Conservation (phyloP, 306 rosid genomes). For the Medicago arabica region DNA sequence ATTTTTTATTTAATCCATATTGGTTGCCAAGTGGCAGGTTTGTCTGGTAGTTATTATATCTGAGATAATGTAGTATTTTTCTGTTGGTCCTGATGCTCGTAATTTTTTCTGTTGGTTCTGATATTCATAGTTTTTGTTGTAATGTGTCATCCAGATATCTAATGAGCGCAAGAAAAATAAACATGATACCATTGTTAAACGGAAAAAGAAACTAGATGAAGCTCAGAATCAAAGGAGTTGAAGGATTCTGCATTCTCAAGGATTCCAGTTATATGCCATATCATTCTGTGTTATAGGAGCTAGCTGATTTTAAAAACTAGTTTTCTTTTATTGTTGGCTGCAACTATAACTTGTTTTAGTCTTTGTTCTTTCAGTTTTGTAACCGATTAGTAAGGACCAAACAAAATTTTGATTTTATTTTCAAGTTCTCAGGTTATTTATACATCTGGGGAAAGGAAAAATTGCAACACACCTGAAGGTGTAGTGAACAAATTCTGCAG, state of each 20-base stretch:
- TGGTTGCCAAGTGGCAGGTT: no score
- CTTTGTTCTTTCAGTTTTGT: slow-evolving; percentile 19
- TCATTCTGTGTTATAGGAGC: not conserved
- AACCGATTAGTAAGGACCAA: not conserved
- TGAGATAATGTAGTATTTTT: no score
- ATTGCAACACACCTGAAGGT: not conserved
- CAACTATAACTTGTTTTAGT: slow-evolving; percentile 9
- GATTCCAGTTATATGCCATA: not conserved
- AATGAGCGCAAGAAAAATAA: slow-evolving; percentile 61
- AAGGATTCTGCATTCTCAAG: slow-evolving; percentile 21
- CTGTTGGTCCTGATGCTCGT: no score
- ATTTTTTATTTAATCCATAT: no score
- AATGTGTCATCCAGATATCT: slow-evolving; percentile 57
- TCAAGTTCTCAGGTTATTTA: not conserved
- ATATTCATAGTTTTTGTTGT: not conserved
- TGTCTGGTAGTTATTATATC: no score
- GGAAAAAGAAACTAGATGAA: slow-evolving; percentile 71
- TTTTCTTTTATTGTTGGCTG: slow-evolving; percentile 12
- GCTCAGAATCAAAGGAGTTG: slow-evolving; percentile 46
- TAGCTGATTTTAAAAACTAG: slow-evolving; percentile 26
- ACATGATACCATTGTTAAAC: slow-evolving; percentile 50
- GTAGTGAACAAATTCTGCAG: no score
- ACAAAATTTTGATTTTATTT: slow-evolving; percentile 4
- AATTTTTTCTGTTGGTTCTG: no score
- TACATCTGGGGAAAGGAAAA: not conserved